Evolutionary conservation across 2,329 filamentous ascomycete species (phyloP).

Genomic region (Eutypa lata): DNA sequence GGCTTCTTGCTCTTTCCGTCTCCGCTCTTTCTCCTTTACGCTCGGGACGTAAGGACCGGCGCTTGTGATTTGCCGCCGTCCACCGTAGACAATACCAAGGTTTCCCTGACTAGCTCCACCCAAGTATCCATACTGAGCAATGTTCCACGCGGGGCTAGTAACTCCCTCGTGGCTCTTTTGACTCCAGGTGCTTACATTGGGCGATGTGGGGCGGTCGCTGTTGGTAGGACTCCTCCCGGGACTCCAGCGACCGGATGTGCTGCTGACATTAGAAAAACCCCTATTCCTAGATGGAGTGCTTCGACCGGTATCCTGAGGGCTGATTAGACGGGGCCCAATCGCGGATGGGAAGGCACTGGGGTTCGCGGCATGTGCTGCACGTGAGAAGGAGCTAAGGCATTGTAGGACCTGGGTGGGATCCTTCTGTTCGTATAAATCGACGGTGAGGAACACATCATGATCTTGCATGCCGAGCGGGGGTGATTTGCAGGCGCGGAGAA

Average conservation of each 20-base stretch:
- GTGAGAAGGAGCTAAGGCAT: conserved; percentile 87
- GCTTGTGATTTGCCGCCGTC: conserved; percentile 86
- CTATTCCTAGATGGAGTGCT: conserved; percentile 45
- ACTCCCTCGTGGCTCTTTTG: conserved; percentile 75
- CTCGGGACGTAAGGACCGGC: conserved; percentile 76
- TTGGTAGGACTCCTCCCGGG: conserved; percentile 59
- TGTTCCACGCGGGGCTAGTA: conserved; percentile 94
- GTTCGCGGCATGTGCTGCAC: conserved; percentile 72
- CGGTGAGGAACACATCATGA: conserved; percentile 94
- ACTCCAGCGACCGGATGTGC: conserved; percentile 51
- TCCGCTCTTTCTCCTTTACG: conserved; percentile 87
- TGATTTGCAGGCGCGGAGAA: conserved; percentile 81
- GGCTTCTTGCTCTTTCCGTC: conserved; percentile 51
- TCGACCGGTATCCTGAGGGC: conserved; percentile 62
- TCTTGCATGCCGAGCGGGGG: conserved; percentile 83
- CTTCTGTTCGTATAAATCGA: conserved; percentile 93
- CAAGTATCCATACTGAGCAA: conserved; percentile 97
- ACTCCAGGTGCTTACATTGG: conserved; percentile 81
- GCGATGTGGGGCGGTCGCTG: conserved; percentile 48
- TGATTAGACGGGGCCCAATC: conserved; percentile 70
- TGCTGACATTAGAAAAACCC: conserved; percentile 52
- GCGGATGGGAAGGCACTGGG: conserved; percentile 70
- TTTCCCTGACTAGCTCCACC: conserved; percentile 95
- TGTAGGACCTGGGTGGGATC: conserved; percentile 95
- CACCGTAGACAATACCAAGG: conserved; percentile 88